Evolutionary conservation across 1,284 basidiomycete genomes (phyloP).

Genomic region (Baeospora myosura): DNA sequence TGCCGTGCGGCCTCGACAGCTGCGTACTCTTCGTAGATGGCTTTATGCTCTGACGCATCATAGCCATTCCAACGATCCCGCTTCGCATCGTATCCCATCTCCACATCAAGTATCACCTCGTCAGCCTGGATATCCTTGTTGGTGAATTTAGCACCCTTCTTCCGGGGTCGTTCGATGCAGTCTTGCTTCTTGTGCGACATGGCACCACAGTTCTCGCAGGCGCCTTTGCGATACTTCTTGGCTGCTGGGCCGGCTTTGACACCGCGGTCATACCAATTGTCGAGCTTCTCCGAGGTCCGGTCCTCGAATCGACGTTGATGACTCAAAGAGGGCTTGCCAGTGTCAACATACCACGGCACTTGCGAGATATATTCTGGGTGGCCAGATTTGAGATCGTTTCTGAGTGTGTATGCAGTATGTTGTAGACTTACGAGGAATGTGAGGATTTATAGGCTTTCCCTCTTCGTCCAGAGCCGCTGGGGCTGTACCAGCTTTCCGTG

Average conservation of each 20-base stretch:
- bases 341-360: conserved; percentile 98
- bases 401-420: conserved; percentile 8
- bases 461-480: conserved; percentile 92
- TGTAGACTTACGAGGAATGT: conserved; percentile 79
- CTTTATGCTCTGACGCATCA: conserved; percentile 80
- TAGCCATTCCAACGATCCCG: conserved; percentile 99
- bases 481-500: conserved; percentile 94
- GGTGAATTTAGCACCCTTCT: conserved; percentile 92
- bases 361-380: conserved; percentile 82
- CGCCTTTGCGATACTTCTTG: conserved; percentile 31
- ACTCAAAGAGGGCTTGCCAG: conserved; percentile 82
- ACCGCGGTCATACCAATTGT: conserved; percentile 93
- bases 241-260: conserved; percentile 80
- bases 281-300: conserved; percentile 60
- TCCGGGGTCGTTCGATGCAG: conserved; percentile 93
- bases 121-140: conserved; percentile 88
- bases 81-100: conserved; percentile 89
- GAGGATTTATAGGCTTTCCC: conserved; percentile 94
- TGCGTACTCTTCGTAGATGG: conserved; percentile 89
- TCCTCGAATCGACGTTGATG: conserved; percentile 86
- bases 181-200: conserved; percentile 77
- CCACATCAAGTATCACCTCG: conserved; percentile 79
- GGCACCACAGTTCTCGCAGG: conserved; percentile 8
- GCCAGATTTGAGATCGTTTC: conserved; percentile 7
- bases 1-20: conserved; percentile 88